Percentiles rank a stretch among this genome's conserved stretches.
These are phyloP conservation scores for Alternaria alternata DNA, from an alignment of 2,329 filamentous ascomycete species.

Conservation along the genomic window DNA sequence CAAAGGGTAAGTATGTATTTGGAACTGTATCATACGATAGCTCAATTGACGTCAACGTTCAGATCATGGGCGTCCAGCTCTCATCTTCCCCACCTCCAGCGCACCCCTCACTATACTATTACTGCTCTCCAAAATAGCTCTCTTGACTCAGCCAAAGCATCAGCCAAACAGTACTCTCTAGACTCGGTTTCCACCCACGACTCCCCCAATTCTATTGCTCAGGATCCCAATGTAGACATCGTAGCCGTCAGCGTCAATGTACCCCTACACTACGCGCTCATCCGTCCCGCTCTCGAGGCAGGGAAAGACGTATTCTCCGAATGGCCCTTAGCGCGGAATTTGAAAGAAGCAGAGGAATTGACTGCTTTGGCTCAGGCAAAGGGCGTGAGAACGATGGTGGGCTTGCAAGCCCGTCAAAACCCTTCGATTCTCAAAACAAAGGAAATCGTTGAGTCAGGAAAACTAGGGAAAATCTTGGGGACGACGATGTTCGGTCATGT, in stretches of 20 bases:
- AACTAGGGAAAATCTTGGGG: slow-evolving; percentile 55
- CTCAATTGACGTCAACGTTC: background rate
- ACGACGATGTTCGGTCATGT: slow-evolving; percentile 42
- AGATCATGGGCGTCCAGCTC: slow-evolving; percentile 50
- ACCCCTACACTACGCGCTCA: slow-evolving; percentile 53
- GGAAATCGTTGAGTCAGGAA: slow-evolving; percentile 53
- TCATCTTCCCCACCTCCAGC: slow-evolving; percentile 51
- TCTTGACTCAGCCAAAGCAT: slow-evolving; percentile 38
- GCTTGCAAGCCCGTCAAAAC: slow-evolving; percentile 56
- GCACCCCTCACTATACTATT: slow-evolving; percentile 54
- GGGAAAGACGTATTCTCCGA: slow-evolving; percentile 58
- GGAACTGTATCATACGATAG: background rate
- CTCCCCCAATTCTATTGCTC: slow-evolving; percentile 54
- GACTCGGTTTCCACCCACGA: slow-evolving; percentile 54
- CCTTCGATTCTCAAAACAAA: slow-evolving; percentile 54
- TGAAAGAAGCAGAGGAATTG: slow-evolving; percentile 55
- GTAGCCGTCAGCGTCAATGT: slow-evolving; percentile 58
- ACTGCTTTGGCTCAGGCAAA: slow-evolving; percentile 51
- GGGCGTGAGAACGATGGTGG: slow-evolving; percentile 56
- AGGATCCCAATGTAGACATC: slow-evolving; percentile 58
- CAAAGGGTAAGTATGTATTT: slow-evolving; percentile 28
- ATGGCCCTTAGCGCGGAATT: slow-evolving; percentile 57
- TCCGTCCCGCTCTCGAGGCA: slow-evolving; percentile 54
- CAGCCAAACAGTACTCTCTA: slow-evolving; percentile 53
- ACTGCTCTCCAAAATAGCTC: slow-evolving; percentile 61